These are phyloP conservation scores for Ogataea polymorpha DNA, from an alignment of 805 yeast species.

Conservation along the genomic window DNA sequence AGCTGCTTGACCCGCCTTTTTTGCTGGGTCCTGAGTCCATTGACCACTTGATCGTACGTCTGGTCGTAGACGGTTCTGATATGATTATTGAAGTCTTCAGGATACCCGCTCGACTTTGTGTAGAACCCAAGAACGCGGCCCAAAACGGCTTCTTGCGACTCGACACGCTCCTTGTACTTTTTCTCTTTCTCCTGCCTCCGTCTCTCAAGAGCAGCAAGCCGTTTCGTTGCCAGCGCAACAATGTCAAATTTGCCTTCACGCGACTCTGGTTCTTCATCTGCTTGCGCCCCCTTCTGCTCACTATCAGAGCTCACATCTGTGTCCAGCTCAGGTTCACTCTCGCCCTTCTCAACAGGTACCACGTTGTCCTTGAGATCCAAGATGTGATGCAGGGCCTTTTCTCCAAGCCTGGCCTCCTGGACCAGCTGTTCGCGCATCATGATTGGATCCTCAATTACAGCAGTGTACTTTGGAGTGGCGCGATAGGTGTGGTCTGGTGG, in stretches of 20 bases:
- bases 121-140: constrained; percentile 34
- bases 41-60: constrained; percentile 22
- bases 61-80: constrained; percentile 18
- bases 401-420: constrained; percentile 78
- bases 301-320: constrained; percentile 12
- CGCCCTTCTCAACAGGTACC: constrained; percentile 10
- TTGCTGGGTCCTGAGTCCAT: constrained; percentile 32
- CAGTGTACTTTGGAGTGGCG: constrained; percentile 66
- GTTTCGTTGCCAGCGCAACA: constrained; percentile 50
- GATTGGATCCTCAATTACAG: constrained; percentile 65
- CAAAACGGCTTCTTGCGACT: constrained; percentile 32
- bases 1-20: constrained; percentile 30
- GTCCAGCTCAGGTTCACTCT: constrained; percentile 17
- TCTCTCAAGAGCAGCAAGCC: constrained; percentile 38
- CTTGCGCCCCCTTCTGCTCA: constrained; percentile 3
- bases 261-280: constrained; percentile 3
- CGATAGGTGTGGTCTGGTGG: constrained; percentile 95
- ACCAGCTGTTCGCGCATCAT: constrained; percentile 68
- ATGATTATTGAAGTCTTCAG: constrained; percentile 21
- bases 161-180: constrained; percentile 31
- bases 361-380: constrained; percentile 24
- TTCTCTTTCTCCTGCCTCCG: constrained; percentile 33
- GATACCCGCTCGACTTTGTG: constrained; percentile 20
- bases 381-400: constrained; percentile 67
- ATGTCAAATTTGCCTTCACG: constrained; percentile 45